Base-by-base conservation (phyloP, 768 basidiomycete genomes). In the Chalciporus piperatus region DNA sequence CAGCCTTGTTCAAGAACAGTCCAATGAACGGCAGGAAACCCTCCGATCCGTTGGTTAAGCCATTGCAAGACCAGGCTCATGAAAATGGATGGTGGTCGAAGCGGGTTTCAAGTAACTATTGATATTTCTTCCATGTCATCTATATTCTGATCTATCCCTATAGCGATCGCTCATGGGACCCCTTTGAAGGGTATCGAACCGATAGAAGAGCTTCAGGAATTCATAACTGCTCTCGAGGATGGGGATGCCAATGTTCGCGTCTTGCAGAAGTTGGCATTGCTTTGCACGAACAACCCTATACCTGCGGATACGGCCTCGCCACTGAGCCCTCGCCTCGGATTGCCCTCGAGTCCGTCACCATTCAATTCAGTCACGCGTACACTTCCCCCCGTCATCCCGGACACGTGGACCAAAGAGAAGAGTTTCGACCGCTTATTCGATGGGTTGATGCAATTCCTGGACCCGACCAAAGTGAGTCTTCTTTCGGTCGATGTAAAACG, bases 81-180 rank as follows among this genome's bases (percentile, higher is more conserved):
- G 85, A 89, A 60, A 83, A 81, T 19, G 81, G 81, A 7, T 95
- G 92, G 92, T 94, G 92, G 92, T 65, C 83, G 55, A 90, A 88
- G 64, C 77, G 87, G 57, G 84, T 81, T 65, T 73, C 79, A 38
- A 68, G 92, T 94, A 64, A 66, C 83, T 80, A 38, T 38, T 27
- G 6, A 45, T 30, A 28, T 16, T 6, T 33, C 38, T 46, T 4
- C 17, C n/a, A 22, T 22, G 43, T 20, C n/a, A 13, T 46, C 22
- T 0, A 16, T 27, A 17, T 55, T 44, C 55, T 65, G 47, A 68
- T 23, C 14, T 9, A 14, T 22, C 44, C 42, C 22, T n/a, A 33
- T 17, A 68, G 69, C 51, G 20, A 68, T 83, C 54, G 75, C 77
- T 23, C 76, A 80, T 58, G 75, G 77, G 35, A 74, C 72, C 16